Conservation (phyloP, 116 monocot species). For the Trichopus zeylanicus region DNA sequence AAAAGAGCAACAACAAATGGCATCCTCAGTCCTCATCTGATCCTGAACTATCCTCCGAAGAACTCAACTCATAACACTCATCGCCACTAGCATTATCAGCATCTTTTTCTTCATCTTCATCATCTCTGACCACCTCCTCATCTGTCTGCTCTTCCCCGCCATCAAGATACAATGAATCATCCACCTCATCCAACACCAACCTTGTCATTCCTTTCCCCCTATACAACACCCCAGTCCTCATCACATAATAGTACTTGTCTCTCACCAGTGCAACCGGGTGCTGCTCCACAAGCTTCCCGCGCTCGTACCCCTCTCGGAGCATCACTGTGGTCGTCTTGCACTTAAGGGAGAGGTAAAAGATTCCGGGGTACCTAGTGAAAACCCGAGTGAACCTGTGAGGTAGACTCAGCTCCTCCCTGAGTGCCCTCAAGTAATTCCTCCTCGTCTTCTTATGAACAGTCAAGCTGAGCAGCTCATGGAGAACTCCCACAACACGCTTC, state of each 20-base stretch:
- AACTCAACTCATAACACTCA: conserved; percentile 21
- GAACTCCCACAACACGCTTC: conserved; percentile 83
- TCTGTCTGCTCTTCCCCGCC: conserved; percentile 12
- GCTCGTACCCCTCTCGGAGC: conserved; percentile 77
- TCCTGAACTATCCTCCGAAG: conserved; percentile 14
- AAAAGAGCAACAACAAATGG: too few relatives aligned
- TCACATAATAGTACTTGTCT: conserved; percentile 76
- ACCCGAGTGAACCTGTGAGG: conserved; percentile 79
- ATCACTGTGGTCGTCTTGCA: conserved; percentile 90
- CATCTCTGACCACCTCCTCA: conserved; percentile 13
- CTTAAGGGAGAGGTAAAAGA: conserved; percentile 91
- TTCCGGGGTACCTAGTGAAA: conserved; percentile 87
- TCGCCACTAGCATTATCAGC: conserved; percentile 18
- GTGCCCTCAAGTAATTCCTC: conserved; percentile 65
- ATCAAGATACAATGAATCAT: conserved; percentile 11
- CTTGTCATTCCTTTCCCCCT: conserved; percentile 52
- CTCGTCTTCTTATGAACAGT: conserved; percentile 85
- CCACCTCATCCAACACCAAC: conserved; percentile 48
- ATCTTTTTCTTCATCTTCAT: conserved; percentile 38
- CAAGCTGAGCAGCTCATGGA: conserved; percentile 85
- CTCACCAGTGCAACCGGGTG: conserved; percentile 52
- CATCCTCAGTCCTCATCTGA: conserved; percentile 25
- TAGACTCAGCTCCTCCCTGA: conserved; percentile 71
- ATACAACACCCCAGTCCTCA: conserved; percentile 78
- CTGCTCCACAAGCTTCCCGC: conserved; percentile 73